Conservation (phyloP, 108 stramenopile species). For the Nannochloropsis oceanica region DNA sequence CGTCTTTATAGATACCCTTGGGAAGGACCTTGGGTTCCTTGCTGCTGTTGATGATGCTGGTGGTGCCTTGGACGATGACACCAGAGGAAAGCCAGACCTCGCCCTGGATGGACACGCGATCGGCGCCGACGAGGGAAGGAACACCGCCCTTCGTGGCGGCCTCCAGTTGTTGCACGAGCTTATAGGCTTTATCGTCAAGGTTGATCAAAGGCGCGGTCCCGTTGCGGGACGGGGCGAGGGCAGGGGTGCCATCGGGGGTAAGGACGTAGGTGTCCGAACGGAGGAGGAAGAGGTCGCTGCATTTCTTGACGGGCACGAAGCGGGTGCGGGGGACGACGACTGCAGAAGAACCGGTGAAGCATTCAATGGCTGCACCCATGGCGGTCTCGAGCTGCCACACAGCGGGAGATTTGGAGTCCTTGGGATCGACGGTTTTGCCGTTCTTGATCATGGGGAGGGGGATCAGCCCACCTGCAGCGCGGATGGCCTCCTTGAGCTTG, state of each 20-base stretch:
- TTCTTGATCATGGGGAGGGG: constrained; percentile 97
- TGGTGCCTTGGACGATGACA: constrained; percentile 50
- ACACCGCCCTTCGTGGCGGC: constrained; percentile 56
- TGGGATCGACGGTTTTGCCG: constrained; percentile 93
- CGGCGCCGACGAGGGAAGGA: constrained; percentile 79
- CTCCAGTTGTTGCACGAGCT: constrained; percentile 82
- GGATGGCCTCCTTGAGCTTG: constrained; percentile 82
- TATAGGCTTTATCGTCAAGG: constrained; percentile 88
- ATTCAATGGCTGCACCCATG: constrained; percentile 98
- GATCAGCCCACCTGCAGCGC: constrained; percentile 77
- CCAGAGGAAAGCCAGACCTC: constrained; percentile 60
- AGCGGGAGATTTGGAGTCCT: constrained; percentile 76
- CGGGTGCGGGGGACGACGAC: constrained; percentile 77
- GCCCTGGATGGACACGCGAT: constrained; percentile 71
- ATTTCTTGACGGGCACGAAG: constrained; percentile 99
- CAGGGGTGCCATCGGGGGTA: constrained; percentile 60
- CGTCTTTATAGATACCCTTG: constrained; percentile 57
- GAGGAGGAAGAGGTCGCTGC: constrained; percentile 83
- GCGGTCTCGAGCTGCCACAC: constrained; percentile 96
- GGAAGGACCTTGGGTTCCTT: constrained; percentile 78
- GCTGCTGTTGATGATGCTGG: constrained; percentile 49
- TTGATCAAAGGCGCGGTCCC: constrained; percentile 59
- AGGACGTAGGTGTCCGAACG: constrained; percentile 90
- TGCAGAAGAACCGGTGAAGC: constrained; percentile 61
- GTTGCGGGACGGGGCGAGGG: constrained; percentile 64